phyloP scores from a whole-genome alignment of 164 flowering plant genomes.

The Sextonia rubra region DNA sequence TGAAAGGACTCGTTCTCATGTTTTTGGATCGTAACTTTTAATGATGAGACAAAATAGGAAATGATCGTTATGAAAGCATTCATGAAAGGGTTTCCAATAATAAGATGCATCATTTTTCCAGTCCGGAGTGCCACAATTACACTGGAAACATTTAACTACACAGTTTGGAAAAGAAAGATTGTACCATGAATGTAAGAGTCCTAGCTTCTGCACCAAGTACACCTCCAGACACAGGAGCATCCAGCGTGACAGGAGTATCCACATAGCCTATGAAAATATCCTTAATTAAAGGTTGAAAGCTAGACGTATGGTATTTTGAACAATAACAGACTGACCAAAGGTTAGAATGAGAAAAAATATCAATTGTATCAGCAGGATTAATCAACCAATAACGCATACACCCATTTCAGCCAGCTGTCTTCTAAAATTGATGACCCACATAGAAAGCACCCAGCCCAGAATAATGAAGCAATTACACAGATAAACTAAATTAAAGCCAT shows the following conservation, averaged over 20 bases:
- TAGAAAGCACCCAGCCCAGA: background rate
- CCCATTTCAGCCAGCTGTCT: background rate
- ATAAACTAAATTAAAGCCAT: too few relatives aligned
- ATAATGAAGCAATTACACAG: too few relatives aligned
- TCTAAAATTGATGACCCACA: background rate
- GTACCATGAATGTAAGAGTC: slow-evolving; percentile 92
- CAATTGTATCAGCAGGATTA: background rate
- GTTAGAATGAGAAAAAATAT: background rate
- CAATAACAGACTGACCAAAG: background rate
- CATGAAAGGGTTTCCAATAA: background rate
- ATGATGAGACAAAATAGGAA: too few relatives aligned
- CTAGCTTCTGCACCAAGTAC: slow-evolving; percentile 87
- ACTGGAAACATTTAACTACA: background rate
- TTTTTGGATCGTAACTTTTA: too few relatives aligned
- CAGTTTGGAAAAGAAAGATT: background rate
- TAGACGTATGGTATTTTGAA: background rate
- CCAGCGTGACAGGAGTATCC: slow-evolving; percentile 63
- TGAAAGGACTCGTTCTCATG: too few relatives aligned
- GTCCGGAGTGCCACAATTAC: background rate
- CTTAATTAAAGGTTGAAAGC: slow-evolving; percentile 1
- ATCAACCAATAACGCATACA: background rate
- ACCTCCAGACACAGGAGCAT: slow-evolving; percentile 99
- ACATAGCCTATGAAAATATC: slow-evolving; percentile 25
- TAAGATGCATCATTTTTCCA: background rate
- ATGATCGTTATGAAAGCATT: background rate